Evolutionary conservation across 441 rosid genomes (phyloP).

Genomic region (Croton laevigatus): DNA sequence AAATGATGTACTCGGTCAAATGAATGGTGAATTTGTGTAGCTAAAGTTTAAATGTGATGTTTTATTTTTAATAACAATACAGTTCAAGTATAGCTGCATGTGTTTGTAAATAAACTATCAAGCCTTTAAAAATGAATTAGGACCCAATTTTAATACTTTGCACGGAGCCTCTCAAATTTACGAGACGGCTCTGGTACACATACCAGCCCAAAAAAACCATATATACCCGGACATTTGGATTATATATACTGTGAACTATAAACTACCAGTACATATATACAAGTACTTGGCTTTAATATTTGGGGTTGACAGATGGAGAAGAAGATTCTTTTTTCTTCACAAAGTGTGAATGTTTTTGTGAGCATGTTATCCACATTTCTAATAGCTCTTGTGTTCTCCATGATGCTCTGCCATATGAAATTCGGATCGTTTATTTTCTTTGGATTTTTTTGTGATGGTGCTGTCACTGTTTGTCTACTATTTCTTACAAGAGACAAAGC

Average conservation of each 20-base stretch:
- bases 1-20: not conserved
- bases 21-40: not conserved
- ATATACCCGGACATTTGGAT: too few species aligned
- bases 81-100: not conserved
- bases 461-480: slow-evolving; percentile 60
- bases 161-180: too few species aligned
- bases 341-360: slow-evolving; percentile 75
- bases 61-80: not conserved
- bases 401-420: slow-evolving; percentile 83
- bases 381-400: slow-evolving; percentile 64
- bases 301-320: slow-evolving; percentile 81
- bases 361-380: slow-evolving; percentile 83
- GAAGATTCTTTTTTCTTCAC: slow-evolving; percentile 76
- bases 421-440: slow-evolving; percentile 81
- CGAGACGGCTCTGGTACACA: too few species aligned
- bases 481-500: slow-evolving; percentile 87
- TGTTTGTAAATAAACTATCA: slow-evolving; percentile 6
- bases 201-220: too few species aligned
- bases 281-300: slow-evolving; percentile 77
- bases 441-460: slow-evolving; percentile 56
- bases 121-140: too few species aligned
- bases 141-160: too few species aligned
- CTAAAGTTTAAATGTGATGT: not conserved
- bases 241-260: too few species aligned
- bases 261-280: too few species aligned